phyloP scores from a whole-genome alignment of 805 yeast species.

The Lachancea quebecensis region DNA sequence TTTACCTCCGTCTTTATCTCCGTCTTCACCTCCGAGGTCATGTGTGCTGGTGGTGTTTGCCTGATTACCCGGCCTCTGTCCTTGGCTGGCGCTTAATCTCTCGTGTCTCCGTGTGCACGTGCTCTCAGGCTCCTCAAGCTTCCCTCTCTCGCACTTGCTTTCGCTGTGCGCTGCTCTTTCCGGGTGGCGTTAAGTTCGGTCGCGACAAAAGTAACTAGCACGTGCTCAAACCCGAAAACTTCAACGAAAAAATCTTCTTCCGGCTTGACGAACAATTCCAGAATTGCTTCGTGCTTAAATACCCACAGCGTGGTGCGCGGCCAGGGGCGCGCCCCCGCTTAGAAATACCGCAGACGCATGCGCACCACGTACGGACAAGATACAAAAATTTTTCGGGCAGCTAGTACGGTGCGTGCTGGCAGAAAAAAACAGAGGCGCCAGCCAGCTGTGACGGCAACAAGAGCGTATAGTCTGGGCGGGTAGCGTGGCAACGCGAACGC shows the following conservation, averaged over 20 bases:
- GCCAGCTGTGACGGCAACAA: too few species aligned
- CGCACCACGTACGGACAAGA: neutral
- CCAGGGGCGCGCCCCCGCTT: neutral
- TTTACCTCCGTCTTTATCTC: slow-evolving; percentile 13
- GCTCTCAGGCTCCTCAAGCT: neutral
- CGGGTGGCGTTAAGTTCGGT: neutral
- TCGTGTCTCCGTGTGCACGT: too few species aligned
- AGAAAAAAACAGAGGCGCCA: neutral
- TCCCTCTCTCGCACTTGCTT: slow-evolving; percentile 1
- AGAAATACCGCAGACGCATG: neutral
- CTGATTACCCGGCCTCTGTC: slow-evolving; percentile 13
- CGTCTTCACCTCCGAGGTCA: slow-evolving; percentile 19
- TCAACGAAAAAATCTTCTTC: neutral
- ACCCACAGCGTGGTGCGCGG: slow-evolving; percentile 1
- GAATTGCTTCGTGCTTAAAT: slow-evolving; percentile 9
- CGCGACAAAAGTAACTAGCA: neutral
- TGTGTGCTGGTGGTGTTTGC: slow-evolving; percentile 5
- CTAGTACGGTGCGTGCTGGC: neutral
- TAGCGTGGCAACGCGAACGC: too few species aligned
- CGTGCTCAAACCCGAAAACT: neutral
- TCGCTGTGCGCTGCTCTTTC: slow-evolving; percentile 1
- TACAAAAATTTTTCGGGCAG: neutral
- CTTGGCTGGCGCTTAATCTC: too few species aligned
- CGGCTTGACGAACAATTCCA: neutral
- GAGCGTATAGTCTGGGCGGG: too few species aligned